Base-by-base conservation (phyloP, 306 rosid genomes). In the Rosa lucieae region DNA sequence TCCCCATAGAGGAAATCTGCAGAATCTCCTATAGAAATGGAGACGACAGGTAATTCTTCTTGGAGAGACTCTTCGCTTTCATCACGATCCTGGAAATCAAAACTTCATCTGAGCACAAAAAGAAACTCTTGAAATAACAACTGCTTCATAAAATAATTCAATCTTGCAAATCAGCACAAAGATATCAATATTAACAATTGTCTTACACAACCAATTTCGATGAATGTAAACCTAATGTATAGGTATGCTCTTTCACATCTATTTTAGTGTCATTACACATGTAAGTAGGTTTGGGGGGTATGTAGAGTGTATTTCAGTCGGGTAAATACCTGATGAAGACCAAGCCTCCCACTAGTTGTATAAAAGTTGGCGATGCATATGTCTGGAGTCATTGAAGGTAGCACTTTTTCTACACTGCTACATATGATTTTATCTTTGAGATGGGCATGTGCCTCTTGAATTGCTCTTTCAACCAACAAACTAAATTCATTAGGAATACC, bases 1-100 rank as follows among this genome's bases (percentile, higher is more conserved):
- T 87, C 87, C 4, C 92, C 97, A 61, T 87, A 90, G 23, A 90
- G 84, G 82, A 93, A 91, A 23, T 90, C 93, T 37, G 97, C 95
- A 17, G 98, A 76, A 87, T 93, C 89, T 13, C 93, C 97, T 43
- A 90, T n/a, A 5, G 90, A 89, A 52, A 93, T 73, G 52, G 96
- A 89, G 49, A 91, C 91, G 3, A 93, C 94, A 1, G 93, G 94
- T 79, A 93, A 87, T 66, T 89, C 89, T 18, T 81, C 77, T 2
- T 0, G 63, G 11, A 91, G 86, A 84, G 88, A 87, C 74, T 84
- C 80, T 49, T 42, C 52, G 52, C 97, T 90, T 84, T 93, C 97
- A 73, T 91, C 92, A 8, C 91, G 87, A 63, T 93, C 95, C 93
- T 87, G 79, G 66, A 79, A 47, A 69, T 67, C 29, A 52, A 40